Evolutionary conservation across 2,329 filamentous ascomycete species (phyloP).

Genomic region (Aspergillus sp.): DNA sequence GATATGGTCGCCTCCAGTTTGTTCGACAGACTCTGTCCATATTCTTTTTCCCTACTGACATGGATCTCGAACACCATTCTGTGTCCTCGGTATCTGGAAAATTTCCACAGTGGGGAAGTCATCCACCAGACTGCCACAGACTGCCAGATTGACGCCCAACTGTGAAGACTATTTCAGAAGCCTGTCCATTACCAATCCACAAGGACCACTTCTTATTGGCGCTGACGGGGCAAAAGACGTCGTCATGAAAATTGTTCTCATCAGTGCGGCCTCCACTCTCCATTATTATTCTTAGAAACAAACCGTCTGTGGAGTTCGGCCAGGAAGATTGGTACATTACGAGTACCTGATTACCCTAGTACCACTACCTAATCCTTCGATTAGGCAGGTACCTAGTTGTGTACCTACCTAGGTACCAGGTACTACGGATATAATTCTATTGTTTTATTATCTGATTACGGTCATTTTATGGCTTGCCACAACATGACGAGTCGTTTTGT

Average conservation of each 20-base stretch:
- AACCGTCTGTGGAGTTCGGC: not conserved
- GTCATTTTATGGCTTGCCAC: not conserved
- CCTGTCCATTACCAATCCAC: not conserved
- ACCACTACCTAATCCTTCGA: no score
- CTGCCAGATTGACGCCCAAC: conserved; percentile 19
- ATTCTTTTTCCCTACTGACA: not conserved
- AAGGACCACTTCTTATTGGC: conserved; percentile 7
- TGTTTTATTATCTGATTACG: not conserved
- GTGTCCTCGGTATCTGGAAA: not conserved
- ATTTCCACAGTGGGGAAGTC: conserved; percentile 16
- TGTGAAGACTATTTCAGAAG: not conserved
- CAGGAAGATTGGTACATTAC: no score
- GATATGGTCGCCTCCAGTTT: not conserved
- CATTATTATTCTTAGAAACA: conserved; percentile 16
- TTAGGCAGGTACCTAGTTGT: no score
- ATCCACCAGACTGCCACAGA: conserved; percentile 9
- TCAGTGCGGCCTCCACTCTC: conserved; percentile 14
- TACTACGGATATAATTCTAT: no score
- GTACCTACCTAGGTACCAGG: not conserved
- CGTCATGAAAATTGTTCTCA: not conserved
- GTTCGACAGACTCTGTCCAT: not conserved
- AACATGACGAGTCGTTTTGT: not conserved
- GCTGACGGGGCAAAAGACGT: no score
- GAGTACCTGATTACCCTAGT: no score
- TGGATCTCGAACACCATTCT: not conserved